Base-by-base conservation (phyloP, 2,329 filamentous ascomycete genomes). In the Eurotiales sp. region DNA sequence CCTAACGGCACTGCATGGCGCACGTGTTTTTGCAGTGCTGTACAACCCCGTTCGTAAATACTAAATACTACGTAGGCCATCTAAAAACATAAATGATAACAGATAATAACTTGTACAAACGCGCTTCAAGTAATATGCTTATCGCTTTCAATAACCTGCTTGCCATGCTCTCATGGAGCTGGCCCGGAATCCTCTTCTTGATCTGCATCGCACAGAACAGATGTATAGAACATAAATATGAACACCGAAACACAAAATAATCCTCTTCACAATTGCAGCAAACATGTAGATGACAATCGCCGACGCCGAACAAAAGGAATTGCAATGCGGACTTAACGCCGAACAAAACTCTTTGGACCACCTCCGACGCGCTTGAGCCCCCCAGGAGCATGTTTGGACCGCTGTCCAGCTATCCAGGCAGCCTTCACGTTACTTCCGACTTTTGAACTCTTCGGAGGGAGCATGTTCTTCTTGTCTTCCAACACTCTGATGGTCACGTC, bases 401-500 rank as follows among this genome's bases (percentile, higher is more conserved):
- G 64, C 39, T 61, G 55, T 42, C 65, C 62, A 25, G 67, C 64
- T 37, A 75, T 58, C 72, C 72, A 75, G 42, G 58, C 64, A 27
- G 72, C 66, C 50, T 63, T 68, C 22, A 72, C 56, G 47, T 63
- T 65, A 23, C 62, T 65, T 45, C 71, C 70, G 5, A 56, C 47
- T 52, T 70, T 71, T 8, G 71, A 75, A 2, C 69, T 66, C 56
- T 75, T 78, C 0, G 78, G 77, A 6, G 72, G 59, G n/a, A 72
- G 56, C 37, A 67, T 61, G 15, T 73, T 59, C 30, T 71, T 66
- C 55, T 68, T 68, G 42, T 70, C 64, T 29, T 71, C 70, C 36
- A 80, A 59, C 7, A 81, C 76, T 17, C 74, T 71, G 30, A 81
- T 75, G 15, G 70, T 75, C 30, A 78, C 65, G 43, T 72, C 71